Evolutionary conservation across 2,329 filamentous ascomycete genomes (phyloP), one percentile per base, ranked within the genome.

Genomic region (Magnaporthiopsis incrustans): DNA sequence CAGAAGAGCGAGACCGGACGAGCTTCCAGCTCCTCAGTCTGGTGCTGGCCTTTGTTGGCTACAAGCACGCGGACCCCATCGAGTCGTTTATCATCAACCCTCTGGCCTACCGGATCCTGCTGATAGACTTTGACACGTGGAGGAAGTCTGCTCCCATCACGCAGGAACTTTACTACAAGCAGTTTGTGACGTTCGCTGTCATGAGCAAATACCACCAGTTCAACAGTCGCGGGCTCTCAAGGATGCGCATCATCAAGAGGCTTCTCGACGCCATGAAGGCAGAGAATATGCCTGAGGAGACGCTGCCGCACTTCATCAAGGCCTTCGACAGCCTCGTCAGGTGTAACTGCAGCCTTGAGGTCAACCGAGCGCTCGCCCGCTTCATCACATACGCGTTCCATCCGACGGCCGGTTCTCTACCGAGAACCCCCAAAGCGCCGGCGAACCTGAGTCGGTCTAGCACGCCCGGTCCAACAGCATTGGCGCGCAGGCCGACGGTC

Each of bases 51-150:
- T 99, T 98, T 73, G 88, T 97, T 65, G 95, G 95, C 3, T 98
- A 96, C 74, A 88, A 93, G 66, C 87, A 89, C 68, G 79, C 84
- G n/a, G 82, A 87, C 44, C 91, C 92, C 0, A 86, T 92, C 65
- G 89, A 94, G 65, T 97, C 94, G 1, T 91, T 97, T 70, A 96
- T 99, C 72, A 90, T 96, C 69, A 99, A 99, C 70, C 94, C 95
- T 0, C 82, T 99, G 67, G 95, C 94, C 4, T 99, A 98, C 75
- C 88, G 95, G 59, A 89, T 97, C 44, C 81, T 99, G 25, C 82
- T 99, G 33, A 91, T 98, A 63, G 95, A 99, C 75, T 86, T 96
- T 68, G 94, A 97, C 70, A 89, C 94, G 26, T 99, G 95, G 95
- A 86, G 94, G 68, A 88, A 86, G 75, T 90, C 90, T 27, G 88